Conservation (phyloP, 2,329 filamentous ascomycete genomes). For the Colletotrichum simmondsii region DNA sequence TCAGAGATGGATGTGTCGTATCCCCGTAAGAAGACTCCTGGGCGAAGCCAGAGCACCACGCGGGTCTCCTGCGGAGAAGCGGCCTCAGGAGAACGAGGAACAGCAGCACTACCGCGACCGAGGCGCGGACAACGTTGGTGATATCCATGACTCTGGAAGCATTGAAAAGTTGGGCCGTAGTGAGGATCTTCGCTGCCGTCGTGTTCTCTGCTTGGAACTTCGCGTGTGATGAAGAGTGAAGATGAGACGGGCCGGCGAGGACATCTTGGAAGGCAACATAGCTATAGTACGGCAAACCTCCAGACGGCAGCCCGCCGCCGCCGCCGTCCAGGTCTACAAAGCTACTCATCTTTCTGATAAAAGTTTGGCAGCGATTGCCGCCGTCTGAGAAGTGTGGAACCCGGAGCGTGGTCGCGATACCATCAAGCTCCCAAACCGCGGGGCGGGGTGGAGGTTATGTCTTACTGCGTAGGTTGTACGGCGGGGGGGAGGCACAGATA, state of each 20-base stretch:
- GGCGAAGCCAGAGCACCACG: slow-evolving; percentile 57
- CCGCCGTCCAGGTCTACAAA: slow-evolving; percentile 11
- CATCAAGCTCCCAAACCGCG: slow-evolving; percentile 8
- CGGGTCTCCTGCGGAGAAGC: slow-evolving; percentile 45
- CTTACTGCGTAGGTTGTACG: too few species aligned
- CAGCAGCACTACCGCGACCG: slow-evolving; percentile 43
- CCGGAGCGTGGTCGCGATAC: slow-evolving; percentile 9
- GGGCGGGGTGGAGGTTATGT: neutral
- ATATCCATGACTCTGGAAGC: slow-evolving; percentile 9
- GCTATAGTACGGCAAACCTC: slow-evolving; percentile 7
- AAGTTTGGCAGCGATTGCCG: slow-evolving; percentile 3
- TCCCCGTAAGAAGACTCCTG: slow-evolving; percentile 44
- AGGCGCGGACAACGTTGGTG: slow-evolving; percentile 40
- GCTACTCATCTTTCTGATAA: slow-evolving; percentile 7
- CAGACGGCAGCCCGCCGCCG: neutral
- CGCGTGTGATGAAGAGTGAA: neutral
- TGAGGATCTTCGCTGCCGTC: neutral
- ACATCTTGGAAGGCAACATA: slow-evolving; percentile 27
- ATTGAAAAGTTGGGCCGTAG: neutral
- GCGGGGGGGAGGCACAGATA: neutral
- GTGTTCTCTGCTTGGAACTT: neutral
- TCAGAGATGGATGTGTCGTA: slow-evolving; percentile 24
- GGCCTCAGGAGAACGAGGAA: slow-evolving; percentile 41
- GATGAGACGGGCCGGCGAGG: slow-evolving; percentile 6
- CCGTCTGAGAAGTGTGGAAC: slow-evolving; percentile 3